Base-by-base conservation (phyloP, 495 filamentous ascomycete genomes). In the Penicillium riverlandense region DNA sequence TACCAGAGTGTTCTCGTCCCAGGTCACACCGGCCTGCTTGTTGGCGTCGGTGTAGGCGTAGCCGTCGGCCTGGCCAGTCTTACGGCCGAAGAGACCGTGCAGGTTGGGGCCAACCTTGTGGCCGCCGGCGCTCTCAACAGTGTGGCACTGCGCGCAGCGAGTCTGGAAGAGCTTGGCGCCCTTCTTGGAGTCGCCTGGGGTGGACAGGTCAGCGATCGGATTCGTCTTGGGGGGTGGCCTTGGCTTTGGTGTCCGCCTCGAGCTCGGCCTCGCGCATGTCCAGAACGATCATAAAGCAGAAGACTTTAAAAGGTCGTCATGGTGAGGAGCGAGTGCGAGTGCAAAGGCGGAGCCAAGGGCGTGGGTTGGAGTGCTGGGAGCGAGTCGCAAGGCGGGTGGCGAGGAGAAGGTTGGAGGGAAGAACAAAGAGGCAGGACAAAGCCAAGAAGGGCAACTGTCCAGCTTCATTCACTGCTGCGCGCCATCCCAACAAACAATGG, bases 91-190 rank as follows among this genome's bases (percentile, higher is more conserved):
- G 38, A 99, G 86, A 69, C 92, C 92, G 83, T 91, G 83, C 44
- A 99, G 82, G 66, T 90, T 90, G 56, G 92, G 92, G 67, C 92
- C 92, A 71, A 96, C 84, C 80, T 97, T 97, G 87, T 96, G 91
- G 71, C 84, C 75, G 71, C 90, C 94, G 52, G 73, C 83, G 16
- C 69, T 75, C 70, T 90, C 86, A 62, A 95, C 74, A 65, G 86
- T 97, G 77, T 99, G 92, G 82, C 92, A 99, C 73, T 99, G 92
- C 46, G 88, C 86, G 72, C 92, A 99, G 63, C 92, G 85, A 54
- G 92, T 99, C 86, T 85, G 95, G 87, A 97, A 99, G 64, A 99
- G 88, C 78, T 86, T 89, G 69, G 90, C 92, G 76, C 92, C 92
- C 83, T 99, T 99, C 72, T 89, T 85, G 61, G 78, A 67, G 70